Conservation (phyloP, 768 basidiomycete species). For the Serendipita indica region DNA sequence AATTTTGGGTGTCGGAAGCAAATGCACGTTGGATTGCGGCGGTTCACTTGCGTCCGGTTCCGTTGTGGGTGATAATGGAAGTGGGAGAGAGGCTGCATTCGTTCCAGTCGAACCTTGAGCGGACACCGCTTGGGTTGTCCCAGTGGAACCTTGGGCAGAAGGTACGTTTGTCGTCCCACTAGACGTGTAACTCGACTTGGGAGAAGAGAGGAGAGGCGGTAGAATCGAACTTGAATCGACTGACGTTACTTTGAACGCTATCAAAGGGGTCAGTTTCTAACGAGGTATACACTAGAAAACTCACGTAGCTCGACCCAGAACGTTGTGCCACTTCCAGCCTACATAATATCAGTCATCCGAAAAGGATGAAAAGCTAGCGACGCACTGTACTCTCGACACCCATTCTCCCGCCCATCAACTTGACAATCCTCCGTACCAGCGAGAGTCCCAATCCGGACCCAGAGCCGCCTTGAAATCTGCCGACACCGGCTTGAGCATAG, state of each 20-base stretch:
- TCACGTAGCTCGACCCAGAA: constrained; percentile 18
- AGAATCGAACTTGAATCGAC: not conserved
- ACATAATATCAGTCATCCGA: not conserved
- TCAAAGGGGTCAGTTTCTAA: no score
- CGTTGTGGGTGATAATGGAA: no score
- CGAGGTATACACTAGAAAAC: no score
- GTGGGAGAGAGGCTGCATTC: no score
- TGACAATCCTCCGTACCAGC: constrained; percentile 29
- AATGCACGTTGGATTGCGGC: no score
- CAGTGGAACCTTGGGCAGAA: no score
- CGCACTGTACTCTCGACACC: constrained; percentile 22
- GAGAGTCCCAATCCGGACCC: constrained; percentile 30
- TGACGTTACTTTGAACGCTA: not conserved
- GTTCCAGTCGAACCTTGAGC: no score
- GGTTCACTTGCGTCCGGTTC: no score
- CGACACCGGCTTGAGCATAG: constrained; percentile 29
- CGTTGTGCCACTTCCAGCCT: constrained; percentile 5
- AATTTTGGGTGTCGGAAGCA: no score
- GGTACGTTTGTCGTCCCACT: not conserved
- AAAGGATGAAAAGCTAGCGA: constrained; percentile 13
- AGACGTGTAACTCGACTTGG: not conserved
- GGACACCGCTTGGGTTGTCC: no score
- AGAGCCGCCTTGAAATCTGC: constrained; percentile 30
- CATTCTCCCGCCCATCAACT: constrained; percentile 27
- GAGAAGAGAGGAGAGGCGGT: constrained; percentile 1